Conservation (phyloP, 2,329 filamentous ascomycete species). For the Didymella keratinophila region DNA sequence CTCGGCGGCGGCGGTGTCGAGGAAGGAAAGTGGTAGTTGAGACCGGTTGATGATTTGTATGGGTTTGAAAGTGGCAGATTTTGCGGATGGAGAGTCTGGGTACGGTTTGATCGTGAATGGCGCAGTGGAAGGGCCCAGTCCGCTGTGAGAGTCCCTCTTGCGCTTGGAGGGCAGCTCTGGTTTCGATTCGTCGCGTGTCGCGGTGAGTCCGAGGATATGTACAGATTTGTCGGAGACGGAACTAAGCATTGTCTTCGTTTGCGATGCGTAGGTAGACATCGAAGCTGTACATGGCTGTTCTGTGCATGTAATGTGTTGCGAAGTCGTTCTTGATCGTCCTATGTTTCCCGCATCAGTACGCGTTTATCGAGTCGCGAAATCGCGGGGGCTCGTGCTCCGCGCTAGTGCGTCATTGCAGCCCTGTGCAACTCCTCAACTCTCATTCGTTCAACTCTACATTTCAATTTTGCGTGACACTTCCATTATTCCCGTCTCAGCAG, state of each 20-base stretch:
- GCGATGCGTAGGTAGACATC: slow-evolving; percentile 41
- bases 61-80: slow-evolving; percentile 43
- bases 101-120: slow-evolving; percentile 46
- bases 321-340: slow-evolving; percentile 5
- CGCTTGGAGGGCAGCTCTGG: slow-evolving; percentile 40
- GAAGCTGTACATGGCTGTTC: slow-evolving; percentile 16
- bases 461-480: neutral
- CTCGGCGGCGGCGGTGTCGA: slow-evolving; percentile 42
- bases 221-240: slow-evolving; percentile 28
- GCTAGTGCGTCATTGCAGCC: slow-evolving; percentile 23
- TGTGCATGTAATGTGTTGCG: neutral
- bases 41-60: slow-evolving; percentile 47
- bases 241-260: slow-evolving; percentile 44
- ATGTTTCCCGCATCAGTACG: slow-evolving; percentile 11
- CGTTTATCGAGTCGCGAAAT: slow-evolving; percentile 14
- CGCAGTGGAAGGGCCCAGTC: slow-evolving; percentile 38
- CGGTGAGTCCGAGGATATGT: slow-evolving; percentile 34
- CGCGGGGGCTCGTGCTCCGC: slow-evolving; percentile 16
- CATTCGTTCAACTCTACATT: slow-evolving; percentile 7
- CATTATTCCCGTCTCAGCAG: neutral
- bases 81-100: slow-evolving; percentile 39
- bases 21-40: slow-evolving; percentile 50
- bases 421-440: neutral
- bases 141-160: slow-evolving; percentile 42
- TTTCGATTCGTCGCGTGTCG: slow-evolving; percentile 38